Evolutionary conservation across 2,329 filamentous ascomycete genomes (phyloP).

Genomic region (Davidsoniella eucalypti): DNA sequence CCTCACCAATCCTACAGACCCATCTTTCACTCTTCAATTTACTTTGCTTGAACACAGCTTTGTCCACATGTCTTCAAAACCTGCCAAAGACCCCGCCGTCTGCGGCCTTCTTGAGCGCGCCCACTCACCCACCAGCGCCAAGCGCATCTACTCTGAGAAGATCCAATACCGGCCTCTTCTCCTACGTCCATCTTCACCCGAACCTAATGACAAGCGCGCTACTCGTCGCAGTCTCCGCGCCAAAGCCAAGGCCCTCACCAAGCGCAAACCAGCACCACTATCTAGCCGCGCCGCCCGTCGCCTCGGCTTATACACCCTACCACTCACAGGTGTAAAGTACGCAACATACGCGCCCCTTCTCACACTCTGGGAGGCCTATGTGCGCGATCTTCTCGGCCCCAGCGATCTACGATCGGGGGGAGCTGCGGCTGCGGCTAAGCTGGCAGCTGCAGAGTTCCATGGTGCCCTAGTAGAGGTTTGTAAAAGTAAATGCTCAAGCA

Average conservation of each 20-base stretch:
- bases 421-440: constrained; percentile 50
- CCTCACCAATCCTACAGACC: background rate
- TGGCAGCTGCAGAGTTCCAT: constrained; percentile 80
- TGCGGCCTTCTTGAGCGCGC: constrained; percentile 57
- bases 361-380: constrained; percentile 68
- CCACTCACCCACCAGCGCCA: constrained; percentile 56
- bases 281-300: constrained; percentile 63
- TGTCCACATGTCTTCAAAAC: constrained; percentile 20
- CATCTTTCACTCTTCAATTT: background rate
- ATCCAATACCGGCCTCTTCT: constrained; percentile 68
- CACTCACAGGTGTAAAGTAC: constrained; percentile 29
- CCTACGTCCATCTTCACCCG: constrained; percentile 58
- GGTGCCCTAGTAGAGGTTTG: constrained; percentile 73
- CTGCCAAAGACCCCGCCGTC: constrained; percentile 23
- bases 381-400: constrained; percentile 57
- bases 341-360: constrained; percentile 63
- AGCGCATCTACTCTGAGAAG: constrained; percentile 63
- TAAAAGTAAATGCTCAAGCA: constrained; percentile 59
- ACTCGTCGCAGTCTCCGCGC: constrained; percentile 33
- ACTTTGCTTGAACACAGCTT: background rate
- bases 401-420: constrained; percentile 36
- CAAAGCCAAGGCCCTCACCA: constrained; percentile 21
- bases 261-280: constrained; percentile 43
- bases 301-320: constrained; percentile 52
- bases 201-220: constrained; percentile 41